These are phyloP conservation scores for Rhododendron griersonianum DNA, from an alignment of 148 eudicot species.

Conservation along the genomic window DNA sequence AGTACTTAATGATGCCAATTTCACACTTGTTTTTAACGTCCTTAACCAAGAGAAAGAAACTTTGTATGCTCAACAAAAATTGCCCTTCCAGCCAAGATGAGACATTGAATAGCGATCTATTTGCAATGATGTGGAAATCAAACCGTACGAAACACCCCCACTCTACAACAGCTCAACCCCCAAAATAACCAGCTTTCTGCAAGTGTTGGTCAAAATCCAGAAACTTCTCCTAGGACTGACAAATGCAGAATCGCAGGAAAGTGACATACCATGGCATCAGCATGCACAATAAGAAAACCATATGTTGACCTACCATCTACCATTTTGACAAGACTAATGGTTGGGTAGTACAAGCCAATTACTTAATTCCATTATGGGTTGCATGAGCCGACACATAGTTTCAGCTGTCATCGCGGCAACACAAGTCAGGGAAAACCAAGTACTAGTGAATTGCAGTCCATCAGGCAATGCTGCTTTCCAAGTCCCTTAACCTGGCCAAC, in stretches of 20 bases:
- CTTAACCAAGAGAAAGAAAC: neutral
- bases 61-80: neutral
- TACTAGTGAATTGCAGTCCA: neutral
- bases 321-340: neutral
- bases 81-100: neutral
- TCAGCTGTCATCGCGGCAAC: neutral
- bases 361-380: neutral
- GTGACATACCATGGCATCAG: neutral
- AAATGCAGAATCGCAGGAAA: neutral
- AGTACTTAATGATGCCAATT: neutral
- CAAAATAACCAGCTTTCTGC: neutral
- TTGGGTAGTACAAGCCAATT: neutral
- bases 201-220: neutral
- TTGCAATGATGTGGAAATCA: neutral
- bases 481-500: neutral
- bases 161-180: neutral
- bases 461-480: neutral
- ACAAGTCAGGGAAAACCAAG: neutral
- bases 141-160: neutral
- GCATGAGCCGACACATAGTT: neutral
- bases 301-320: neutral
- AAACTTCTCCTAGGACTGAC: neutral
- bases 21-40: neutral
- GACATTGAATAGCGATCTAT: neutral
- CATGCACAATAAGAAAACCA: neutral